A percentile compares a stretch with the other conserved stretches of the same genome.
Conservation (phyloP, 192 early-diverging fungal genomes). For the Backusella luteola region DNA sequence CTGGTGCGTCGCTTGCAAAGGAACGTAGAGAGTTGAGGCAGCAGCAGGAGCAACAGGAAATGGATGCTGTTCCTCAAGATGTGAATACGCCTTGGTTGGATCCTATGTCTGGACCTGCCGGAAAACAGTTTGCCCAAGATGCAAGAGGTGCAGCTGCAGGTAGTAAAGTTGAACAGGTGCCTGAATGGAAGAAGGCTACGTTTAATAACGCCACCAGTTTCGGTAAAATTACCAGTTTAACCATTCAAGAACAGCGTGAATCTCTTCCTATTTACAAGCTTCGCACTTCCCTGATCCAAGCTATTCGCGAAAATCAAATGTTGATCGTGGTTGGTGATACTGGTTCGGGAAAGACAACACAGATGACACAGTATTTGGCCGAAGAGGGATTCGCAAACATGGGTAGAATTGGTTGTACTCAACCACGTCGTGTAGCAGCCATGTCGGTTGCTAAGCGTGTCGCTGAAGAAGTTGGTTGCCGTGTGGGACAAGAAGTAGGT, state of each 20-base stretch:
- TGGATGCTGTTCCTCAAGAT: conserved; percentile 83
- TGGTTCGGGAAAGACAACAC: conserved; percentile 97
- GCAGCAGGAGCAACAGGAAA: conserved; percentile 75
- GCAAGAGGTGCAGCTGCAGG: conserved; percentile 71
- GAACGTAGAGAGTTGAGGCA: conserved; percentile 88
- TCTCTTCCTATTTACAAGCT: conserved; percentile 88
- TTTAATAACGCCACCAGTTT: conserved; percentile 86
- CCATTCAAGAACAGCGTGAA: conserved; percentile 80
- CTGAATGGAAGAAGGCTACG: conserved; percentile 90
- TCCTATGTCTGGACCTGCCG: conserved; percentile 88
- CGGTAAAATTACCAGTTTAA: conserved; percentile 84
- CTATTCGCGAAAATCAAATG: conserved; percentile 71
- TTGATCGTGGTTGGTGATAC: conserved; percentile 95
- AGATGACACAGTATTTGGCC: conserved; percentile 97
- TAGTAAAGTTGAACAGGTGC: conserved; percentile 62
- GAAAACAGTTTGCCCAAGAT: conserved; percentile 92
- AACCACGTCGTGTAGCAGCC: conserved; percentile 97
- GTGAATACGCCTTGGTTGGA: conserved; percentile 90
- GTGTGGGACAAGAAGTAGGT: conserved; percentile 92
- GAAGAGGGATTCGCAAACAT: conserved; percentile 87
- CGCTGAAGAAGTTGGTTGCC: conserved; percentile 92
- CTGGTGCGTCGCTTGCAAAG: conserved; percentile 89
- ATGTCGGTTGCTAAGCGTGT: conserved; percentile 99
- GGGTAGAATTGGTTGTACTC: conserved; percentile 97
- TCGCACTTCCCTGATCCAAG: conserved; percentile 74